Conservation (phyloP, 1,284 basidiomycete genomes). For the Bondarzewia mesenterica region DNA sequence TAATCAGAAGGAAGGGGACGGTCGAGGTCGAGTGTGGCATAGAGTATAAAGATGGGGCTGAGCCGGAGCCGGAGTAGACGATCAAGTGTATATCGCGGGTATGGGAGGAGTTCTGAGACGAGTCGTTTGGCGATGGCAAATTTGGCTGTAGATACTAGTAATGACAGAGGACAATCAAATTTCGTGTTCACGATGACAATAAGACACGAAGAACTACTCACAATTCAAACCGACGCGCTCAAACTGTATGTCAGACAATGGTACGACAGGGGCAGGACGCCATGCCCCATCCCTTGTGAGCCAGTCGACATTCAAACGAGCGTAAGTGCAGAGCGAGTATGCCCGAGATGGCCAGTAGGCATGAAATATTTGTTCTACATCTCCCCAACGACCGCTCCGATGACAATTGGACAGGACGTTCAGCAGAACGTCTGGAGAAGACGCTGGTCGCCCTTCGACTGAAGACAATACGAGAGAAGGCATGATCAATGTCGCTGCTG, state of each 20-base stretch:
- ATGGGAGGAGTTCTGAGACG: not conserved
- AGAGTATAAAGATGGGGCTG: conserved; percentile 10
- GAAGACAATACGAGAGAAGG: too few relatives aligned
- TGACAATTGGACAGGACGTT: conserved; percentile 1
- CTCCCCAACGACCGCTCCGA: conserved; percentile 3
- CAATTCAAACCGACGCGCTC: conserved; percentile 8
- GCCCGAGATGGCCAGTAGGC: conserved; percentile 5
- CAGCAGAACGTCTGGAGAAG: not conserved
- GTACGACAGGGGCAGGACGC: conserved; percentile 3
- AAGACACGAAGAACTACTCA: too few relatives aligned
- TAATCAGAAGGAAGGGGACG: conserved; percentile 8
- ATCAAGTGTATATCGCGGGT: not conserved
- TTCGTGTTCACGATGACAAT: too few relatives aligned
- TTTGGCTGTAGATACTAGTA: conserved; percentile 6
- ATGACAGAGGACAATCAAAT: not conserved
- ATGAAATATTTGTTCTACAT: conserved; percentile 5
- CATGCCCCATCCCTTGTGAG: not conserved
- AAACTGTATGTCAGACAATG: not conserved
- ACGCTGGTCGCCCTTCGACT: too few relatives aligned
- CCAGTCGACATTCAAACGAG: not conserved
- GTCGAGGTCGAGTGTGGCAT: conserved; percentile 12
- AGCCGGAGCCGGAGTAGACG: conserved; percentile 6
- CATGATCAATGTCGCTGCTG: not conserved
- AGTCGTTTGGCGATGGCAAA: conserved; percentile 8
- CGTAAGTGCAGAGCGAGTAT: conserved; percentile 6